phyloP scores from a whole-genome alignment of 345 rosid genomes.

The Lepidium didymum region DNA sequence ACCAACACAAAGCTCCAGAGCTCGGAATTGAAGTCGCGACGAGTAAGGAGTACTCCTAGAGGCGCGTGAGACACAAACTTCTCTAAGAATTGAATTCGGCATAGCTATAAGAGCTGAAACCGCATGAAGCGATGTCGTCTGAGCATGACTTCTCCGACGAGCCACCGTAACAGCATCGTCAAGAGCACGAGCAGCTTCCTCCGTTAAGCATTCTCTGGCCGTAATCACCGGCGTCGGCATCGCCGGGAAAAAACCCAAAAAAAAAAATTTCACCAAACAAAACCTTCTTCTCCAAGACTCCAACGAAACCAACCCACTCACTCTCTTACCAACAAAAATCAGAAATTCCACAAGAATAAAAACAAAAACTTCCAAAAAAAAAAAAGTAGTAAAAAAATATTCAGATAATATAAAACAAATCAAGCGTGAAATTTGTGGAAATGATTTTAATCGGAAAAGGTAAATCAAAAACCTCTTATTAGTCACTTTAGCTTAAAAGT shows the following conservation, averaged over 20 bases:
- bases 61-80: constrained; percentile 49
- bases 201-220: constrained; percentile 60
- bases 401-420: not conserved
- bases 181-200: constrained; percentile 53
- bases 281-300: not conserved
- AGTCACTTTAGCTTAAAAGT: constrained; percentile 23
- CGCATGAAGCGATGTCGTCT: constrained; percentile 64
- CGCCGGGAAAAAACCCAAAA: constrained; percentile 31
- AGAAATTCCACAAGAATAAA: not conserved
- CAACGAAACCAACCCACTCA: constrained; percentile 14
- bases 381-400: not conserved
- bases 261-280: not conserved
- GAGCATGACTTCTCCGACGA: constrained; percentile 56
- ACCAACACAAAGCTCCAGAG: constrained; percentile 55
- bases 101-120: constrained; percentile 52
- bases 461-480: not conserved
- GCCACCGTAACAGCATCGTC: constrained; percentile 63
- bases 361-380: no score
- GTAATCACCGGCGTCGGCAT: constrained; percentile 63
- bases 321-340: constrained; percentile 4
- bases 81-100: constrained; percentile 49
- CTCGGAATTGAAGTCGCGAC: constrained; percentile 48
- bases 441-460: not conserved
- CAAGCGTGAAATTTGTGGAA: constrained; percentile 21
- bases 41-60: constrained; percentile 30